These are phyloP conservation scores for Dicorynia guianensis DNA, from an alignment of 306 rosid species.

Conservation along the genomic window DNA sequence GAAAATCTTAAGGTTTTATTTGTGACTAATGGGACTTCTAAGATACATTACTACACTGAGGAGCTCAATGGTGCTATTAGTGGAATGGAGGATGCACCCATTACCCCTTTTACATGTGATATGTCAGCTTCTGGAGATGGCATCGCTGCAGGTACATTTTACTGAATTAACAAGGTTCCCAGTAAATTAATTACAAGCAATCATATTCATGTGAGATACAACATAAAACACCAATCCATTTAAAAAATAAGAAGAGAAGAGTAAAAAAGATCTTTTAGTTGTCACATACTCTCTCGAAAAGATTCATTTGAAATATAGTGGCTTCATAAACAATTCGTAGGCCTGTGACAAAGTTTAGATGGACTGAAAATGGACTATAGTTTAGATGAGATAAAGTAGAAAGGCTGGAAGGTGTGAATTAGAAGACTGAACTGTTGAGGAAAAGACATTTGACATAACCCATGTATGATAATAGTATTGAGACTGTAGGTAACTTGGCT, in stretches of 20 bases:
- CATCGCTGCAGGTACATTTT: constrained; percentile 80
- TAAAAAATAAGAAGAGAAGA: not conserved
- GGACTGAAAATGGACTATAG: not conserved
- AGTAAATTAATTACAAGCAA: not conserved
- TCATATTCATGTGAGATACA: not conserved
- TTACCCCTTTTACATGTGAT: constrained; percentile 79
- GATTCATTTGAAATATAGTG: constrained; percentile 19
- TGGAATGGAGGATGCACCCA: constrained; percentile 90
- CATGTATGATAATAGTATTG: not conserved
- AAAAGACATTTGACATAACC: constrained; percentile 11
- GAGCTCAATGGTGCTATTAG: constrained; percentile 76
- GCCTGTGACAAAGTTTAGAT: not conserved
- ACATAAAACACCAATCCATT: constrained; percentile 8
- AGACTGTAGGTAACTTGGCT: not conserved
- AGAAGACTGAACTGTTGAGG: not conserved
- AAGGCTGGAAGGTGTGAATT: not conserved
- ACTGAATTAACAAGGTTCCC: constrained; percentile 14
- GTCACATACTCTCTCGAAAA: constrained; percentile 12
- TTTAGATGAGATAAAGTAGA: not conserved
- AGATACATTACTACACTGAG: constrained; percentile 86
- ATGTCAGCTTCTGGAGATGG: constrained; percentile 99
- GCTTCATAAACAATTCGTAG: constrained; percentile 34
- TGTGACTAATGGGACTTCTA: constrained; percentile 96
- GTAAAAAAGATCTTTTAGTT: not conserved
- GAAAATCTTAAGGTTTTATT: constrained; percentile 88